Base-by-base conservation (phyloP, 805 yeast species). In the Metschnikowia amazonensis region DNA sequence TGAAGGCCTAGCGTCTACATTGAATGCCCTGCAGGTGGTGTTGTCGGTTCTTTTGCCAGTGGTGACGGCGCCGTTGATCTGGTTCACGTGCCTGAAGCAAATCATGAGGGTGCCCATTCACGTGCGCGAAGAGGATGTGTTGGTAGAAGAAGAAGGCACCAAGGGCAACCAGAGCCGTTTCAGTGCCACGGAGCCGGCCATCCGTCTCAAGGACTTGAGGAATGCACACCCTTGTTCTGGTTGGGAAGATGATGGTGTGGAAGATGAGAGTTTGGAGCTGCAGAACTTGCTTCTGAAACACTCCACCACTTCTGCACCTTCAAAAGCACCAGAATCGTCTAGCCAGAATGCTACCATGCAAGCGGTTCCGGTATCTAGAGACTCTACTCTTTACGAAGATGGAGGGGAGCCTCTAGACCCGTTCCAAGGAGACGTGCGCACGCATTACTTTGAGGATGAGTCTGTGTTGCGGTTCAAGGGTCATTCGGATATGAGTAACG, bases 11-110 rank as follows among this genome's bases (percentile, higher is more conserved):
- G 76, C 87, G 14, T 76, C 75, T 44, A 83, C 86, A 21, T 70
- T 89, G 57, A 90, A 90, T 57, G 80, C 82, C 4, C 80, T 88
- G 37, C 97, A 89, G 64, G 97, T 89, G 21, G 84, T 86, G 14
- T 72, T 89, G 33, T 82, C 94, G 2, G 63, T 90, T 52, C 78
- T 90, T 43, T 71, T 89, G 46, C 97, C 97, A 1, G 79, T 88
- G 49, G 94, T 89, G 5, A 81, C 89, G 33, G 96, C 96, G 0
- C 97, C 97, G 18, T 71, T 89, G 58, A 82, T 89, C 47, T 84
- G 80, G 62, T 87, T 89, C 62, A 89, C 96, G 0, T 80, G 87
- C 50, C 77, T 77, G 42, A 81, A 80, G 56, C 65, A 73, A 42
- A 79, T 80, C 48, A 85, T 85, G 94, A 70, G 77, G 31, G 84